Base-by-base conservation (phyloP, 805 yeast species). In the Kuraishia cidri region DNA sequence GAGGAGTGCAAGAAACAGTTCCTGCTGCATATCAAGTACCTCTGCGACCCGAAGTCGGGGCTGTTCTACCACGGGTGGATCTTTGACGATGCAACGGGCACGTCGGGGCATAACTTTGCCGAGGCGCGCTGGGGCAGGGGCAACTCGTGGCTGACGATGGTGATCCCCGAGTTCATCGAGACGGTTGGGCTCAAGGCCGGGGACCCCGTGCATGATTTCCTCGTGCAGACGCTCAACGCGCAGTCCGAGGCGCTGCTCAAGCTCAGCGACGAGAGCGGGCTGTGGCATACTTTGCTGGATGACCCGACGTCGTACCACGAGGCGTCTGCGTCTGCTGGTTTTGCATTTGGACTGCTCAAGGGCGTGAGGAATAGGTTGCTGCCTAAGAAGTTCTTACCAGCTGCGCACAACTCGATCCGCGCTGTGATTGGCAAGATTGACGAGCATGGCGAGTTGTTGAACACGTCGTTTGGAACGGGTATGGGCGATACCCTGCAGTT, bases 71-170 rank as follows among this genome's bases (percentile, higher is more conserved):
- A 56, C 33, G 62, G 62, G n/a, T 56, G 47, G 44, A 48, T 46
- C 8, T 49, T 50, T 30, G 46, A 49, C 5, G n/a, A n/a, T n/a
- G n/a, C n/a, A n/a, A n/a, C n/a, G n/a, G n/a, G n/a, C n/a, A n/a
- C n/a, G n/a, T 52, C 50, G n/a, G 39, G 45, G 33, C 47, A 51
- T 20, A 39, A 46, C 29, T 45, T 40, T 31, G 53, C 49, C 20
- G 31, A 44, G 12, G 61, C 62, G 2, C 42, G 49, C 19, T 56
- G 62, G 62, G 62, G 61, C 14, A 38, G 62, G 29, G 62, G 62
- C 10, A 56, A 56, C 37, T 44, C 54, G 15, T 57, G 62, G 62
- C 41, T 57, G 32, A 57, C 61, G 12, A 56, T 57, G 29, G 59
- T 52, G 8, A 53, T 57, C 36, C 62, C 62, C 11, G 62, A 56